phyloP scores from a whole-genome alignment of 2,329 filamentous ascomycete genomes.

The Kalmusia sp. region DNA sequence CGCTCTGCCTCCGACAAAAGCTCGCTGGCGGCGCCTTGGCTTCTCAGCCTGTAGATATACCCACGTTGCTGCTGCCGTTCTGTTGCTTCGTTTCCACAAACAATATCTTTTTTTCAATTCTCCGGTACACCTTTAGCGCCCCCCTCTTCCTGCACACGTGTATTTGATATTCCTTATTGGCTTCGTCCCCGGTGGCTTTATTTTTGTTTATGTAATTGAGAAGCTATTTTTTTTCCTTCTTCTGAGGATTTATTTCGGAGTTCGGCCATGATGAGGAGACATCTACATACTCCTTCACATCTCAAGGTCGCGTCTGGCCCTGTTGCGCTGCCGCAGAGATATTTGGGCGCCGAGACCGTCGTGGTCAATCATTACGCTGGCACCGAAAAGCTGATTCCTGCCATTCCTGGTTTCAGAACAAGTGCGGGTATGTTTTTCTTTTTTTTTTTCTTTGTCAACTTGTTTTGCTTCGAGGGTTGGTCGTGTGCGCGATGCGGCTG shows the following conservation, averaged over 20 bases:
- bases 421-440: conserved; percentile 44
- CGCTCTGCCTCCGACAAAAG: neutral
- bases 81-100: neutral
- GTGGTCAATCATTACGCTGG: conserved; percentile 43
- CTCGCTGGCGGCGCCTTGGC: conserved; percentile 6
- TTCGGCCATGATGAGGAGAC: conserved; percentile 5
- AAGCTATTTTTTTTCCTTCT: neutral
- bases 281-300: conserved; percentile 42
- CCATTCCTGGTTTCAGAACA: conserved; percentile 47
- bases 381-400: conserved; percentile 45
- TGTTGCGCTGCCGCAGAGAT: conserved; percentile 31
- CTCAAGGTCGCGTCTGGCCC: conserved; percentile 41
- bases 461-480: conserved; percentile 10
- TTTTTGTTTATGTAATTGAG: conserved; percentile 7
- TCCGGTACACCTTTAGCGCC: neutral
- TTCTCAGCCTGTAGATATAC: conserved; percentile 11
- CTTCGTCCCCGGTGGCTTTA: conserved; percentile 5
- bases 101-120: no score
- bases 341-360: conserved; percentile 33
- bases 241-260: neutral
- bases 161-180: neutral
- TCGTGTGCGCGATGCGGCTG: conserved; percentile 23
- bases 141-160: neutral
- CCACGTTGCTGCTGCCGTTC: conserved; percentile 2
- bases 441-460: conserved; percentile 15